Conservation (phyloP, 495 filamentous ascomycete species). For the Monascus purpureus region DNA sequence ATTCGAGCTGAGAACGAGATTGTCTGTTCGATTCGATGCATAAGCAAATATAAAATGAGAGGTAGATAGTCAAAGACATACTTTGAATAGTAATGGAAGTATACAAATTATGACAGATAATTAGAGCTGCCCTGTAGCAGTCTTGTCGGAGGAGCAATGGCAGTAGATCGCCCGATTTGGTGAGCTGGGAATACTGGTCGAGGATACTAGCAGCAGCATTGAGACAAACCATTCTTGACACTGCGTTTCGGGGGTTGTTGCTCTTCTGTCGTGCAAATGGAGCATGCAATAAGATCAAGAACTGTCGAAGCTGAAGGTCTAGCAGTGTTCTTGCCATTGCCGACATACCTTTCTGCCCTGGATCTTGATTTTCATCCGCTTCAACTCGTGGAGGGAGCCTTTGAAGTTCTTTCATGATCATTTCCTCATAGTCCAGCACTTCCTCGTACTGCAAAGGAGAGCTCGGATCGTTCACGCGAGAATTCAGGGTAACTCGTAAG, state of each 20-base stretch:
- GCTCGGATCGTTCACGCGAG: conserved; percentile 4
- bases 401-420: background rate
- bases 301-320: conserved; percentile 15
- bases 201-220: conserved; percentile 9
- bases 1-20: conserved; percentile 5
- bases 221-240: conserved; percentile 14
- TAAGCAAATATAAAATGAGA: background rate
- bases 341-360: conserved; percentile 4
- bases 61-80: conserved; percentile 1
- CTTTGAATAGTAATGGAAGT: conserved; percentile 4
- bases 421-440: background rate
- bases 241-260: conserved; percentile 5
- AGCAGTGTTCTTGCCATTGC: conserved; percentile 8
- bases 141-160: conserved; percentile 11
- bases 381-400: background rate
- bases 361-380: conserved; percentile 5
- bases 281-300: conserved; percentile 15
- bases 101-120: conserved; percentile 9
- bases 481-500: conserved; percentile 2
- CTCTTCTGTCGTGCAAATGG: conserved; percentile 12
- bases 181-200: conserved; percentile 6
- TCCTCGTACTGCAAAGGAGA: background rate
- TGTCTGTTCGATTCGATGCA: conserved; percentile 1
- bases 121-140: conserved; percentile 11
- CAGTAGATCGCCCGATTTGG: conserved; percentile 1